Conservation (phyloP, 106 monocot genomes). For the Apostasia ramifera region DNA sequence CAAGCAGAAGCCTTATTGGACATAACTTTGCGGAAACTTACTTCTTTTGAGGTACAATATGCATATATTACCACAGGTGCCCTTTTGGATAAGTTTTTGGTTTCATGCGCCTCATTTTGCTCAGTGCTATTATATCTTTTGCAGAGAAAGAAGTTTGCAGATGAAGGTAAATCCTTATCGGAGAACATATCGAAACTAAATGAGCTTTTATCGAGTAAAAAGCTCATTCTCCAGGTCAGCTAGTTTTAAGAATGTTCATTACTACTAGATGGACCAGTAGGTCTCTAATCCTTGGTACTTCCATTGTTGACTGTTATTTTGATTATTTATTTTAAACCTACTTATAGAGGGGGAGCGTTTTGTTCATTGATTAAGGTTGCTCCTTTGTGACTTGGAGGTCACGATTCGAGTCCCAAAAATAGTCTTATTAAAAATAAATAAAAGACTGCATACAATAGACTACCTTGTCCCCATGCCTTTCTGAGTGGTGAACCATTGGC, state of each 20-base stretch:
- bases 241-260: neutral
- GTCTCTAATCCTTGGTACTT: no score
- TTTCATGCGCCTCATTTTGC: neutral
- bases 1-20: constrained; percentile 94
- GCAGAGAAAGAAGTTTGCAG: constrained; percentile 81
- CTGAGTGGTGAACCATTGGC: no score
- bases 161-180: constrained; percentile 62
- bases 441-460: no score
- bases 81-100: neutral
- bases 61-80: constrained; percentile 1
- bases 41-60: constrained; percentile 67
- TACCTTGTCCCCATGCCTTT: no score
- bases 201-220: constrained; percentile 81
- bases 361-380: neutral
- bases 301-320: no score
- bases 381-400: no score
- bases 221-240: constrained; percentile 57
- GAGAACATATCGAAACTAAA: constrained; percentile 77
- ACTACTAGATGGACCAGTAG: no score
- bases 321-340: no score
- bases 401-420: no score
- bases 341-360: no score
- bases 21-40: constrained; percentile 82
- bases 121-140: constrained; percentile 6
- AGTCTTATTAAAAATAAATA: no score